Conservation (phyloP, 2,329 filamentous ascomycete species). For the Xenosphaeropsis pyriputrescens region DNA sequence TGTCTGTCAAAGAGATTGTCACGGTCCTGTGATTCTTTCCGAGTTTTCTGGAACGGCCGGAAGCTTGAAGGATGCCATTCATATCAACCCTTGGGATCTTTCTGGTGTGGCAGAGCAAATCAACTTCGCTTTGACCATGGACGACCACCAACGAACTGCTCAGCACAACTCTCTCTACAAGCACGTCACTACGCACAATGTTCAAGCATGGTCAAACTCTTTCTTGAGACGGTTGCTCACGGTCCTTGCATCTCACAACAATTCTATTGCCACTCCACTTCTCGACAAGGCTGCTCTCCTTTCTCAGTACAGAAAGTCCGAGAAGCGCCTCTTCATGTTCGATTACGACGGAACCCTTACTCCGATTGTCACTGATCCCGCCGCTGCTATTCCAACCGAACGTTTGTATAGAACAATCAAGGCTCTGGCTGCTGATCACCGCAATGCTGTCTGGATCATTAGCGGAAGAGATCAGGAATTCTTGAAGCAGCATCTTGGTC, state of each 20-base stretch:
- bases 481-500: constrained; percentile 79
- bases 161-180: constrained; percentile 67
- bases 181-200: constrained; percentile 74
- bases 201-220: constrained; percentile 72
- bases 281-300: constrained; percentile 65
- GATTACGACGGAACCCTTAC: constrained; percentile 97
- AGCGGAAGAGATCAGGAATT: constrained; percentile 90
- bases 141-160: constrained; percentile 42
- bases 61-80: constrained; percentile 71
- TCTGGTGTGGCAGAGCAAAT: constrained; percentile 74
- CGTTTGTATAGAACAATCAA: constrained; percentile 69
- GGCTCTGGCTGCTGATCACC: constrained; percentile 61
- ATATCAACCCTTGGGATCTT: constrained; percentile 95
- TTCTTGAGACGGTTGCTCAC: constrained; percentile 68
- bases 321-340: constrained; percentile 88
- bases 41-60: constrained; percentile 93
- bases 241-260: constrained; percentile 65
- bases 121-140: constrained; percentile 67
- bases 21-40: constrained; percentile 82
- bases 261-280: constrained; percentile 62
- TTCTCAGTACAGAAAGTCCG: constrained; percentile 56
- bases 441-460: constrained; percentile 95
- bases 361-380: constrained; percentile 84
- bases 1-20: constrained; percentile 74
- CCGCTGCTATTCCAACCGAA: constrained; percentile 76